Evolutionary conservation across 2,329 filamentous ascomycete genomes (phyloP), one percentile per base, ranked within the genome.

Genomic region (Ceratocystis eucalypticola): DNA sequence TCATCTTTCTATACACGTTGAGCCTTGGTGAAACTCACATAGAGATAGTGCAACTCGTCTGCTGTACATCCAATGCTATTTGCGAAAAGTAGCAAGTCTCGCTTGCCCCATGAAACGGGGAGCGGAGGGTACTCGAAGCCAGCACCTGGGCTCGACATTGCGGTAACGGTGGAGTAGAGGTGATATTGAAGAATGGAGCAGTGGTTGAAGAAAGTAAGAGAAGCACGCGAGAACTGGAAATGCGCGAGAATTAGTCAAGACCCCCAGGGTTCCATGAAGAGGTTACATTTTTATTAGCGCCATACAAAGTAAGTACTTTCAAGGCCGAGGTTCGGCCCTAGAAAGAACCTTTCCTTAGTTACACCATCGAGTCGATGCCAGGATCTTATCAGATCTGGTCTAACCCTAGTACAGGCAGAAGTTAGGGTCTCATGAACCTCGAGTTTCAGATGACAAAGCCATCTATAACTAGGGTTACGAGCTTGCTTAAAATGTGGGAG

Each of bases 11-110:
- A 15, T 2, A 30, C n/a, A 30, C 17, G 17, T 20, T 30, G 15
- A 5, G 20, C 53, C 2, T 33, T 8, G 44, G 15, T n/a, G 45
- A 22, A 46, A 73, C 83, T 68, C 80, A 94, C 91, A 72, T 91
- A 96, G 77, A 96, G 86, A 74, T 93, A 96, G 74, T 96, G 91
- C 73, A 96, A 84, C 80, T 96, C 92, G 71, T 96, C 86, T n/a
- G 82, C 82, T 12, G 84, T 93, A 73, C 82, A 86, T 66, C 92
- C 92, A 74, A 96, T 93, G 77, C 88, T 93, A 76, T 88, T 88
- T 71, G 92, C 91, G 75, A 96, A 96, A 69, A 97, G 85, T 69
- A 96, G 81, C 45, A 87, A 84, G 80, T 96, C 92, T 70, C 92
- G 85, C 82, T 92, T 91, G 72, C 89, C 77, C 92, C 91, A 96